Conservation (phyloP, 2,329 filamentous ascomycete genomes). For the Apiospora rasikravindrae region DNA sequence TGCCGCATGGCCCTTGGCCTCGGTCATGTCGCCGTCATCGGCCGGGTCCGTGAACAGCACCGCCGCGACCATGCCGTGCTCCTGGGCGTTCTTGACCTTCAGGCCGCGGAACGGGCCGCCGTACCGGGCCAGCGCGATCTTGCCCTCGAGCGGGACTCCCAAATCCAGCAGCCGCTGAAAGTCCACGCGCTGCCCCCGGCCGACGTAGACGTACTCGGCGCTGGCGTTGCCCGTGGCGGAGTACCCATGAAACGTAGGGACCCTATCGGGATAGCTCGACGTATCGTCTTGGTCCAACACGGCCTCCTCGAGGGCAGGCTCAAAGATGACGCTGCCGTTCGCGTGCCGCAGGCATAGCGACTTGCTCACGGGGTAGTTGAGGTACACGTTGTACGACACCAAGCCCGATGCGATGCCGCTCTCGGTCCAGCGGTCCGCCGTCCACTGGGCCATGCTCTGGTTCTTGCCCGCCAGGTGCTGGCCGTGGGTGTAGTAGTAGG, state of each 20-base stretch:
- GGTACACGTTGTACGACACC: slow-evolving; percentile 36
- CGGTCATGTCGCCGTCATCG: slow-evolving; percentile 76
- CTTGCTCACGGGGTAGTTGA: slow-evolving; percentile 61
- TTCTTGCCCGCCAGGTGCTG: slow-evolving; percentile 39
- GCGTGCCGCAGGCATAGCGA: slow-evolving; percentile 48
- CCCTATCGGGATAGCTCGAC: slow-evolving; percentile 67
- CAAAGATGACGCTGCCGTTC: slow-evolving; percentile 50
- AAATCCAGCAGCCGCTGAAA: slow-evolving; percentile 73
- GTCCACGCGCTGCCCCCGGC: slow-evolving; percentile 76
- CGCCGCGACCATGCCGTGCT: slow-evolving; percentile 74
- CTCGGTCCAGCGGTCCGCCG: slow-evolving; percentile 36
- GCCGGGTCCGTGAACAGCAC: slow-evolving; percentile 78
- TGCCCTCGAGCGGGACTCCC: slow-evolving; percentile 73
- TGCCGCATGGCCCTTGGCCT: slow-evolving; percentile 72
- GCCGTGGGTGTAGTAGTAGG: slow-evolving; percentile 41
- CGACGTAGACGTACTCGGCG: slow-evolving; percentile 76
- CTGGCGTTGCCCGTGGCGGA: slow-evolving; percentile 80
- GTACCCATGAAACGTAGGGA: slow-evolving; percentile 85
- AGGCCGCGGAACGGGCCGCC: slow-evolving; percentile 79
- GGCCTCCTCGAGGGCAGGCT: slow-evolving; percentile 75
- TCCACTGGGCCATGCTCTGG: slow-evolving; percentile 39
- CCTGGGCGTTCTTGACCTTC: slow-evolving; percentile 83
- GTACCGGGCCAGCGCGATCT: slow-evolving; percentile 80
- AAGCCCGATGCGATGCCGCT: slow-evolving; percentile 37
- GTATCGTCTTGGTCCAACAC: slow-evolving; percentile 76